phyloP scores from a whole-genome alignment of 2,329 filamentous ascomycete genomes.

The Venturia carpophila region DNA sequence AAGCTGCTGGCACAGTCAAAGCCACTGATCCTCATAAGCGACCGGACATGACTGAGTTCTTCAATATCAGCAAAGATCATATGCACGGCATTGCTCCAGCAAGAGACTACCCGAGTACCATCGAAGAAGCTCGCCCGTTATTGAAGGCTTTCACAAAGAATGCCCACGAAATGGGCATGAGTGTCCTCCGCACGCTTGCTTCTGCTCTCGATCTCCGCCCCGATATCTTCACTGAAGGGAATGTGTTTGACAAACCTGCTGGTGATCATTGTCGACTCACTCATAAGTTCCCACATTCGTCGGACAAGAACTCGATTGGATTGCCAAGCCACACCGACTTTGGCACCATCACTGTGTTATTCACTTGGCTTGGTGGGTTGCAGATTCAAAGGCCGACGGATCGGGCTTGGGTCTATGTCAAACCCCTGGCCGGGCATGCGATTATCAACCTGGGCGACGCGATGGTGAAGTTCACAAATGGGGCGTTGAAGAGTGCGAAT shows the following conservation, averaged over 20 bases:
- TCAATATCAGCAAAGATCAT: conserved; percentile 17
- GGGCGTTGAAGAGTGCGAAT: conserved; percentile 17
- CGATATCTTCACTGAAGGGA: conserved; percentile 7
- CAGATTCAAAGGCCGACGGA: conserved; percentile 28
- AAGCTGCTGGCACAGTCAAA: conserved; percentile 18
- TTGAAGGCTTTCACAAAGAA: conserved; percentile 15
- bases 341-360: conserved; percentile 34
- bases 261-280: conserved; percentile 19
- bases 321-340: conserved; percentile 30
- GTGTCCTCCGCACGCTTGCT: conserved; percentile 11
- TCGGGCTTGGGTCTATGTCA: conserved; percentile 32
- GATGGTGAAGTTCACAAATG: conserved; percentile 23
- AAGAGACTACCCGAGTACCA: conserved; percentile 11
- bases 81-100: conserved; percentile 16
- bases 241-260: conserved; percentile 10
- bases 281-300: conserved; percentile 14
- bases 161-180: conserved; percentile 16
- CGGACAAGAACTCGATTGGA: conserved; percentile 15
- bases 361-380: conserved; percentile 36
- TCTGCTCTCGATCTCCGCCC: not conserved
- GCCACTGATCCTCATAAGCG: conserved; percentile 13
- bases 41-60: conserved; percentile 18
- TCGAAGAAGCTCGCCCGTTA: conserved; percentile 3
- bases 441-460: conserved; percentile 36
- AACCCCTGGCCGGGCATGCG: conserved; percentile 31